Percentiles rank a stretch among this genome's conserved stretches.
Evolutionary conservation across 306 rosid genomes (phyloP).

Genomic region (Alnus glutinosa): DNA sequence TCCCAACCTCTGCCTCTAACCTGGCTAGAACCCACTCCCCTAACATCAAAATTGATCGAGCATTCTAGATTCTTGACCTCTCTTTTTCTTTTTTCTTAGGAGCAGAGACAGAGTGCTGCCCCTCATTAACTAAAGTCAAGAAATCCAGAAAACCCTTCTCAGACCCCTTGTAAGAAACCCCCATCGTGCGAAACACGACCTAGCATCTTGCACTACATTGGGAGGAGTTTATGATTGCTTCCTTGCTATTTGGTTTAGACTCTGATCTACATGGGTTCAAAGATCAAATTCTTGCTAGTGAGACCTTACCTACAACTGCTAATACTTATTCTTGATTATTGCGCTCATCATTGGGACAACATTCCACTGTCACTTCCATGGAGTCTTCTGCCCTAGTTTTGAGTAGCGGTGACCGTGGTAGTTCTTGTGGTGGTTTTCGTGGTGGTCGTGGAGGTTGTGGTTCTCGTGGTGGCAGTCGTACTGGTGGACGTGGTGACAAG

Average conservation of each 20-base stretch:
- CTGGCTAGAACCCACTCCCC: too few species aligned
- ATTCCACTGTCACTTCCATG: not conserved
- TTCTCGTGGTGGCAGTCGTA: not conserved
- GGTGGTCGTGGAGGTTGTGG: not conserved
- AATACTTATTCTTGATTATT: not conserved
- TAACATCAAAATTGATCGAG: too few species aligned
- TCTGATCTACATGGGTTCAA: not conserved
- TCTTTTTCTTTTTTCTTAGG: too few species aligned
- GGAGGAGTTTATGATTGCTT: not conserved
- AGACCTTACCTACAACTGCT: not conserved
- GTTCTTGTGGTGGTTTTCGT: not conserved
- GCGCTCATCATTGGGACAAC: not conserved
- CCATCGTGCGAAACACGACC: too few species aligned
- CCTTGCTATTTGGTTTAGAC: not conserved
- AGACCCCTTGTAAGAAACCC: too few species aligned
- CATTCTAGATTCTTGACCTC: too few species aligned
- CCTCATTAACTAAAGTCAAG: too few species aligned
- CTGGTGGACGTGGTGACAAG: too few species aligned
- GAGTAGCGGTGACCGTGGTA: not conserved
- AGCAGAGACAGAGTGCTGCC: too few species aligned
- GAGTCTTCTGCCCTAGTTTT: not conserved
- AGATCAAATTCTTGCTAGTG: not conserved
- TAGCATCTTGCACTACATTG: too few species aligned
- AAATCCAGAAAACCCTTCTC: too few species aligned
- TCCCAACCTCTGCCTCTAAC: too few species aligned